Base-by-base conservation (phyloP, 768 basidiomycete species). In the Tulasnella sp. region DNA sequence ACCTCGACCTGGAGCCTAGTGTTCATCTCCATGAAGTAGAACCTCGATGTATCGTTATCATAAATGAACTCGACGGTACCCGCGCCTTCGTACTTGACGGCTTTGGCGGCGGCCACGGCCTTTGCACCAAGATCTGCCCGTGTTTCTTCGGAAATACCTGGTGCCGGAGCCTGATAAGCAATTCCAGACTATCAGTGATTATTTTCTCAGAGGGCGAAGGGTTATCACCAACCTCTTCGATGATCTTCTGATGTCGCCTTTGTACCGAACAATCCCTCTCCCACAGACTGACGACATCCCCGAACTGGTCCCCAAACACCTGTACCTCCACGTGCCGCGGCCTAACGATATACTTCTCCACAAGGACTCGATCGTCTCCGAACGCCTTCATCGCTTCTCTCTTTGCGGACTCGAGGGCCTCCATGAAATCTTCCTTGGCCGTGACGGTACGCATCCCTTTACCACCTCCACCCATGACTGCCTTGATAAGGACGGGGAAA, bases 31-130 rank as follows among this genome's bases (percentile, higher is more conserved):
- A 94, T 94, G 69, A 96, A 96, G 67, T 84, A 96, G 70, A 95
- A 95, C 61, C 81, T 77, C 58, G 80, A 72, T 7, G 86, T 88
- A 68, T 93, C 86, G 63, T 90, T 93, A 69, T 97, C 93, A 64
- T 95, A 91, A 64, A 97, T 95, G 66, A 97, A 96, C 69, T 97
- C 93, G n/a, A 94, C 88, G 0, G 90, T 93, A 3, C 90, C 90
- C 9, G 91, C 91, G 30, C 91, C 91, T 30, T 89, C 84, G 67
- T 97, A 97, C 61, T 84, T 78, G 49, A 97, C 93, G 3, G 94
- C 93, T 68, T 79, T 82, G 4, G 93, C 92, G n/a, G 94, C 93
- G 49, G 88, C 89, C 23, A 94, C 79, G 2, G 94, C 93, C 71
- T 93, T 95, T 34, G 78, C 79, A 51, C 89, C 84, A 61, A 97